phyloP scores from a whole-genome alignment of 441 rosid species.

The Jatropha podagrica region DNA sequence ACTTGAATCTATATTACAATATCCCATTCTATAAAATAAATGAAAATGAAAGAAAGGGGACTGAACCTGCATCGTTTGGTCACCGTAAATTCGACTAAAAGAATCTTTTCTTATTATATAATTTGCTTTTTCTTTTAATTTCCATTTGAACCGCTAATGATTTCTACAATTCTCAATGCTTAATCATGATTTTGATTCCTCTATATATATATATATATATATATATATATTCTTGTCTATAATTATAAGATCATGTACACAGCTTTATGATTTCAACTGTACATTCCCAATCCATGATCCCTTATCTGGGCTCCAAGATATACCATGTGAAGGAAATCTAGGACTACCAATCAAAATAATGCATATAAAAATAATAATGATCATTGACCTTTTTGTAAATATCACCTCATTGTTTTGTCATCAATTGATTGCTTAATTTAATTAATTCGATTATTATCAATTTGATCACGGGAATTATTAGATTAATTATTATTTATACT shows the following conservation, averaged over 20 bases:
- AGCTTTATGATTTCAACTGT: not conserved
- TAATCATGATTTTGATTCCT: slow-evolving; percentile 25
- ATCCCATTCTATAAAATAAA: no score
- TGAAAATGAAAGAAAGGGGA: no score
- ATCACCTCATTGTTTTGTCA: slow-evolving; percentile 21
- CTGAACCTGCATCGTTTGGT: no score
- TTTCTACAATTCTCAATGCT: slow-evolving; percentile 18
- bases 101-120: no score
- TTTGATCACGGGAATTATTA: not conserved
- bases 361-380: slow-evolving; percentile 20
- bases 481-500: no score
- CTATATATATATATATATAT: not conserved
- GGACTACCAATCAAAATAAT: slow-evolving; percentile 23
- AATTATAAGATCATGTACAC: slow-evolving; percentile 6
- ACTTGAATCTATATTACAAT: no score
- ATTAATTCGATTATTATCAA: not conserved
- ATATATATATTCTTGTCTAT: not conserved
- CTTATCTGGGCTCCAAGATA: slow-evolving; percentile 21
- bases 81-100: no score
- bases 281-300: slow-evolving; percentile 1
- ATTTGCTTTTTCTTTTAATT: no score
- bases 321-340: slow-evolving; percentile 37
- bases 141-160: no score
- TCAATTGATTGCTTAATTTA: slow-evolving; percentile 6
- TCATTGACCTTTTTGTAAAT: slow-evolving; percentile 23